Evolutionary conservation across 2,329 filamentous ascomycete species (phyloP).

Genomic region (Tolypocladium inflatum): DNA sequence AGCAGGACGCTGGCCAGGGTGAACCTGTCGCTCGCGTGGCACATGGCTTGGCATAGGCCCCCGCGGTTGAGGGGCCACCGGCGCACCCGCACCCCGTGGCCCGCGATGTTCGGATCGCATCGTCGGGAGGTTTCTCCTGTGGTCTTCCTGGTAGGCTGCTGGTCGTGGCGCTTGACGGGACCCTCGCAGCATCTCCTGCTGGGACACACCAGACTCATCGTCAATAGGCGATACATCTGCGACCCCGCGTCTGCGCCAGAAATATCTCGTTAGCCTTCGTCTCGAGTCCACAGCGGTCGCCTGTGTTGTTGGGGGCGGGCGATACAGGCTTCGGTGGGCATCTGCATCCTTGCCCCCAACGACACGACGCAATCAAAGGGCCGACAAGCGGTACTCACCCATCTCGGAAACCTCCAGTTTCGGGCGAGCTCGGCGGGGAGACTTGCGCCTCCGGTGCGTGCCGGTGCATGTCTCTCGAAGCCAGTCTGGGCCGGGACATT

Average conservation of each 20-base stretch:
- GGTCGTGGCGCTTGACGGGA: background rate
- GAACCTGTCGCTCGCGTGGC: background rate
- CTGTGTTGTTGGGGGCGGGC: background rate
- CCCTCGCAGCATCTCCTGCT: background rate
- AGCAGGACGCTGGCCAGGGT: background rate
- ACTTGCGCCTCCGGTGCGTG: slow-evolving; percentile 35
- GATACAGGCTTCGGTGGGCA: background rate
- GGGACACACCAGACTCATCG: slow-evolving; percentile 20
- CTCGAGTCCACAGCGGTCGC: background rate
- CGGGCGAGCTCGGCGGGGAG: slow-evolving; percentile 50
- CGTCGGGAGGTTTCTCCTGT: slow-evolving; percentile 1
- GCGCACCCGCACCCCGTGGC: background rate
- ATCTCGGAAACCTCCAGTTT: slow-evolving; percentile 25
- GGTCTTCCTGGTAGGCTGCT: background rate
- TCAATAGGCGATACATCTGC: slow-evolving; percentile 45
- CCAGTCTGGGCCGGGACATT: slow-evolving; percentile 27
- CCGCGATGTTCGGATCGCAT: background rate
- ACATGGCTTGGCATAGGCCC: background rate
- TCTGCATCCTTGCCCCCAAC: background rate
- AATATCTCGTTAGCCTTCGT: background rate
- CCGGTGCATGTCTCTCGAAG: slow-evolving; percentile 15
- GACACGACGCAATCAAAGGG: background rate
- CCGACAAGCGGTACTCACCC: slow-evolving; percentile 27
- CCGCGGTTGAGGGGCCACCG: background rate
- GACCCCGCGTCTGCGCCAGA: slow-evolving; percentile 11